phyloP scores from a whole-genome alignment of 441 rosid species.

The Adansonia madagascariensis region DNA sequence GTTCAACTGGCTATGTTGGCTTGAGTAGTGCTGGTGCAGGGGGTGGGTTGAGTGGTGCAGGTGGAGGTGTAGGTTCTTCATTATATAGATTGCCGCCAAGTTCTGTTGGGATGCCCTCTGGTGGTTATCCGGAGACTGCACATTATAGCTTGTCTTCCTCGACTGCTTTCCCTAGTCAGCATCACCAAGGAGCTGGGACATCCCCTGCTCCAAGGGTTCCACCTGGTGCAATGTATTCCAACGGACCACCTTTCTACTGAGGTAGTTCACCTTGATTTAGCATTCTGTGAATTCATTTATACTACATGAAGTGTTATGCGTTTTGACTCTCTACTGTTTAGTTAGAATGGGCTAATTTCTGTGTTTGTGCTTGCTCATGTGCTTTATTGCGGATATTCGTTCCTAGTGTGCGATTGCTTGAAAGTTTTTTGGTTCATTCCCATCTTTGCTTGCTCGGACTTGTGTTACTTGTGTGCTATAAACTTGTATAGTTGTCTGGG shows the following conservation, averaged over 20 bases:
- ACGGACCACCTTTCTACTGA: slow-evolving; percentile 74
- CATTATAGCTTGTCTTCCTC: slow-evolving; percentile 63
- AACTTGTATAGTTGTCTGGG: not conserved
- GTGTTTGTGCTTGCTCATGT: not conserved
- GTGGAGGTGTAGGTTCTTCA: slow-evolving; percentile 28
- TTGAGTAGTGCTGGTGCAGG: slow-evolving; percentile 33
- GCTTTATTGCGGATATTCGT: not conserved
- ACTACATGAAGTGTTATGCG: not conserved
- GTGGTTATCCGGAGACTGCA: slow-evolving; percentile 68
- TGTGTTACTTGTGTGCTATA: not conserved
- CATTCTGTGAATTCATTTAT: not conserved
- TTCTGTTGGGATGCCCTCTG: slow-evolving; percentile 58
- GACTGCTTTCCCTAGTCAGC: slow-evolving; percentile 59
- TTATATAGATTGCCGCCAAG: slow-evolving; percentile 68
- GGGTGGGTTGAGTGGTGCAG: slow-evolving; percentile 19
- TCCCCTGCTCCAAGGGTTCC: slow-evolving; percentile 74
- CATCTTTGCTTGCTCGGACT: not conserved
- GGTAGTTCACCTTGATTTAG: slow-evolving; percentile 40
- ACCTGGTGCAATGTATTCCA: slow-evolving; percentile 82
- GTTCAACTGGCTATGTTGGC: slow-evolving; percentile 36
- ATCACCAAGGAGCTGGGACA: slow-evolving; percentile 57
- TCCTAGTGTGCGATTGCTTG: not conserved
- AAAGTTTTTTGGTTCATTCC: not conserved
- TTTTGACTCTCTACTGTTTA: not conserved
- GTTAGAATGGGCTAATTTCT: not conserved